Evolutionary conservation across 306 rosid species (phyloP).

Genomic region (Quercus aquifolioides): DNA sequence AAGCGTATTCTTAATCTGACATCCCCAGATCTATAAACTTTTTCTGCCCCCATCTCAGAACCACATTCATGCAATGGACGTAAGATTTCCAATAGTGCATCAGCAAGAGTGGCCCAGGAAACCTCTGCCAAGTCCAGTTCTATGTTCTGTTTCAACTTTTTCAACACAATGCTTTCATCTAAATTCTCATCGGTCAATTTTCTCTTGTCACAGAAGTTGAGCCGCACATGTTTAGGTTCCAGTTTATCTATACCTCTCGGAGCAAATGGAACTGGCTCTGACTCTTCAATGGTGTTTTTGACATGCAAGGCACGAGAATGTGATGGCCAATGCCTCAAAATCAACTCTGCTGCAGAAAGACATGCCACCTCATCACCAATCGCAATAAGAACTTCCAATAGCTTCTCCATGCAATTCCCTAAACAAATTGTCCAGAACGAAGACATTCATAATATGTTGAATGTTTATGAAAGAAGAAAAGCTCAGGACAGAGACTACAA

Average conservation of each 20-base stretch:
- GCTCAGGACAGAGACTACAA: slow-evolving; percentile 5
- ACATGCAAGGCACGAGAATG: slow-evolving; percentile 93
- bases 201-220: slow-evolving; percentile 80
- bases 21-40: slow-evolving; percentile 60
- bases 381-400: slow-evolving; percentile 96
- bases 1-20: slow-evolving; percentile 54
- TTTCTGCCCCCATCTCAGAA: slow-evolving; percentile 34
- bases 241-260: slow-evolving; percentile 97
- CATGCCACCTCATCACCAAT: slow-evolving; percentile 98
- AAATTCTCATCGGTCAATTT: slow-evolving; percentile 53
- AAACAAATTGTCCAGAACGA: slow-evolving; percentile 16
- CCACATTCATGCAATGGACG: slow-evolving; percentile 38
- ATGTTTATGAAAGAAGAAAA: slow-evolving; percentile 21
- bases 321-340: slow-evolving; percentile 98
- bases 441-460: slow-evolving; percentile 5
- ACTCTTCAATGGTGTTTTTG: slow-evolving; percentile 73
- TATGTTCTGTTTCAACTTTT: slow-evolving; percentile 70
- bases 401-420: slow-evolving; percentile 99
- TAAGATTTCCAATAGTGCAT: slow-evolving; percentile 67
- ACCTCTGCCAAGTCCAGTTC: slow-evolving; percentile 64
- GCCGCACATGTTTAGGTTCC: slow-evolving; percentile 86
- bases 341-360: slow-evolving; percentile 84
- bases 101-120: slow-evolving; percentile 82
- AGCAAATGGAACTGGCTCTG: slow-evolving; percentile 76
- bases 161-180: slow-evolving; percentile 51